Base-by-base conservation (phyloP, 192 early-diverging fungal species). In the Pecoramyces ruminantium region DNA sequence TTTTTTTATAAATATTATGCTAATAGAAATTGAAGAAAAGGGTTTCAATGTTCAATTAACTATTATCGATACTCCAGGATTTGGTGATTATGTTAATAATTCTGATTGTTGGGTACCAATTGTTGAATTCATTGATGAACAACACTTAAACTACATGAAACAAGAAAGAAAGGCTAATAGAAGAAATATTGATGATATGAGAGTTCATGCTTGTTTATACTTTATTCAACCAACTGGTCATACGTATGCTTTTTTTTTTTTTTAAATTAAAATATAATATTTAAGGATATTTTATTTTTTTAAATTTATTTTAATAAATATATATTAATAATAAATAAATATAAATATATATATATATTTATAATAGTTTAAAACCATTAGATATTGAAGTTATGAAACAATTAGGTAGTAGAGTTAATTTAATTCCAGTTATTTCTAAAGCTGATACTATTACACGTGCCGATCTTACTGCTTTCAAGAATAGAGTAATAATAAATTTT, bases 381-480 rank as follows among this genome's bases (percentile, higher is more conserved):
- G 97, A 99, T 83, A 94, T 99, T 84, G 95, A 96, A 83, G 94
- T 97, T 81, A 99, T 99, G 97, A 97, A 97, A 90, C 92, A 93
- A 40, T 90, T 99, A 79, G 94, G 96, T 78, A 92, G 93, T 28
- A 93, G 97, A 82, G 95, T 97, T 81, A 99, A 99, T 86, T 88
- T 99, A 85, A 97, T 99, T 83, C 97, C 97, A 29, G 93, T 98
- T 67, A 95, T 99, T 87, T 95, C 97, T 79, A 99, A 99, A 86
- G 95, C 96, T 77, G 97, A 99, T 87, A 99, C 97, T 30, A 86
- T 99, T 86, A 97, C 96, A 38, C 96, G 95, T 25, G 88, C 90
- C 17, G 93, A 96, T 80, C 87, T 99, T 81, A 90, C 92, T 78
- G 91, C 92, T 82, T 99, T 98, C 92, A 99, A 99, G 87, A 92